phyloP scores from a whole-genome alignment of 805 yeast genomes.

The Wickerhamiella dianesei region DNA sequence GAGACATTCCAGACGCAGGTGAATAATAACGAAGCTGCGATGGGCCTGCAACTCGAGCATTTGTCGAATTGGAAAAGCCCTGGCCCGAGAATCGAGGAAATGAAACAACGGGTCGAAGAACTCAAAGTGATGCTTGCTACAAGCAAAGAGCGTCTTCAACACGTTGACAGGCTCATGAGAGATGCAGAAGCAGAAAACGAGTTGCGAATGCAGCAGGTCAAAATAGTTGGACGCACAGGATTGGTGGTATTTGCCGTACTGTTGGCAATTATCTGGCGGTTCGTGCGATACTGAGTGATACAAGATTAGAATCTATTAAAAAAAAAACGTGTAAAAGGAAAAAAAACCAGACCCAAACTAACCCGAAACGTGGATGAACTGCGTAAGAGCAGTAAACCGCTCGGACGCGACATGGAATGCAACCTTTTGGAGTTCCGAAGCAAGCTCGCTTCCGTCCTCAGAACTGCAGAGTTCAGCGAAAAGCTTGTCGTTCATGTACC shows the following conservation, averaged over 20 bases:
- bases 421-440: constrained; percentile 49
- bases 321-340: not conserved
- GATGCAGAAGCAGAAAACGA: not conserved
- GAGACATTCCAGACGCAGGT: not conserved
- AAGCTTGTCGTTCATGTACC: constrained; percentile 45
- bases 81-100: not conserved
- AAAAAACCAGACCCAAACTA: not conserved
- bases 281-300: not conserved
- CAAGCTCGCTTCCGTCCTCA: constrained; percentile 37
- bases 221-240: not conserved
- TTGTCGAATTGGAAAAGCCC: not conserved
- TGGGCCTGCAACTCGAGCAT: not conserved
- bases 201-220: not conserved
- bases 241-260: not conserved
- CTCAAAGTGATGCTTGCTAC: not conserved
- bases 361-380: constrained; percentile 54
- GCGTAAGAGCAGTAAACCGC: constrained; percentile 61
- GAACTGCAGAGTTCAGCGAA: constrained; percentile 32
- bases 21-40: not conserved
- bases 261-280: not conserved
- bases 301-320: not conserved
- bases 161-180: not conserved
- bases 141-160: not conserved
- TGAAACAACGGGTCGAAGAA: not conserved
- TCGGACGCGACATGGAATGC: constrained; percentile 51